Evolutionary conservation across 768 basidiomycete genomes (phyloP).

Genomic region (Exidia glandulosa): DNA sequence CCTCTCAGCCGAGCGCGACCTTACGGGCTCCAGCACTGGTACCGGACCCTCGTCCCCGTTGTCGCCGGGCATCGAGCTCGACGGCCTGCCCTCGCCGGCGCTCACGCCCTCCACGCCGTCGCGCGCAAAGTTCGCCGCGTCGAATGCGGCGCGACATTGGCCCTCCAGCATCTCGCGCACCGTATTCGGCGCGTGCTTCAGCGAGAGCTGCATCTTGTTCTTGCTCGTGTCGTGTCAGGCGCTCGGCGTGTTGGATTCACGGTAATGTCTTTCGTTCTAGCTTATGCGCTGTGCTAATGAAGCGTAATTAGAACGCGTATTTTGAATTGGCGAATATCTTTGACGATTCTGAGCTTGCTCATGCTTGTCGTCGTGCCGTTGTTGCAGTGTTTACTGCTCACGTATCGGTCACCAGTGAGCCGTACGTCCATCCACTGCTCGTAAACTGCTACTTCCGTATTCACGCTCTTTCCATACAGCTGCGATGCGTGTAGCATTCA

Average conservation of each 20-base stretch:
- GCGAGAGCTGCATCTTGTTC: constrained; percentile 66
- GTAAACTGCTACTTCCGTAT: neutral
- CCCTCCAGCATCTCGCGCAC: constrained; percentile 48
- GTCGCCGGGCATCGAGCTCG: constrained; percentile 33
- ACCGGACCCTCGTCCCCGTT: constrained; percentile 12
- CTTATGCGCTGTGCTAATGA: neutral
- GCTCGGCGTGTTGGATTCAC: constrained; percentile 37
- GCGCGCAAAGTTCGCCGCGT: constrained; percentile 6
- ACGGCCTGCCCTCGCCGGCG: constrained; percentile 20
- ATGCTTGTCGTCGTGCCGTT: constrained; percentile 61
- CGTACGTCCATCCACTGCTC: neutral
- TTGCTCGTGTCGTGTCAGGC: constrained; percentile 64
- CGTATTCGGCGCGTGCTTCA: constrained; percentile 59
- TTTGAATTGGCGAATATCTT: constrained; percentile 57
- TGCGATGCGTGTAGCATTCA: constrained; percentile 20
- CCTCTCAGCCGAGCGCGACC: constrained; percentile 10
- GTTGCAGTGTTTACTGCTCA: constrained; percentile 18
- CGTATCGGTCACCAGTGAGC: constrained; percentile 10
- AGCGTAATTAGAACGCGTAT: constrained; percentile 40
- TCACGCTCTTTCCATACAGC: neutral
- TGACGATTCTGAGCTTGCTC: constrained; percentile 44
- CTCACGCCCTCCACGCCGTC: constrained; percentile 4
- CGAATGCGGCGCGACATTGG: constrained; percentile 12
- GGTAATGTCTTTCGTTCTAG: constrained; percentile 28
- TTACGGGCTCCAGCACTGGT: constrained; percentile 4